Evolutionary conservation across 106 monocot genomes (phyloP), one percentile per base, ranked within the genome.

Genomic region (Narthecium ossifragum): DNA sequence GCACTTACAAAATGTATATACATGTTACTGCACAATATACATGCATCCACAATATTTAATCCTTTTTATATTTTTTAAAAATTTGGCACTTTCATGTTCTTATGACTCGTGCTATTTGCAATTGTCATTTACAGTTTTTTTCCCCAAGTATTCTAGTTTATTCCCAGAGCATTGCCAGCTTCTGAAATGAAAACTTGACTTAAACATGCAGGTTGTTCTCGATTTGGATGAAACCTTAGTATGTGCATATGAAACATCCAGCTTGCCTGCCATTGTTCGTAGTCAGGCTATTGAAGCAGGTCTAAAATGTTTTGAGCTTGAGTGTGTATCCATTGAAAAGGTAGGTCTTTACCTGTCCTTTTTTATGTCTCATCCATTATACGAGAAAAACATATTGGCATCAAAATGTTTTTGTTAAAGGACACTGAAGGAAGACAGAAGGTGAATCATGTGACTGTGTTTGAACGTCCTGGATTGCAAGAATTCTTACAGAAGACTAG

Each of bases 141-240:
- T n/a, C n/a, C n/a, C n/a, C n/a, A n/a, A n/a, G n/a, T n/a, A n/a
- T n/a, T n/a, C n/a, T n/a, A n/a, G n/a, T n/a, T n/a, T n/a, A n/a
- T n/a, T n/a, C n/a, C n/a, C n/a, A n/a, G n/a, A n/a, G n/a, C n/a
- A n/a, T n/a, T n/a, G n/a, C n/a, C n/a, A n/a, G n/a, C n/a, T n/a
- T n/a, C n/a, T n/a, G n/a, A n/a, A n/a, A 34, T 27, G 40, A 31
- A 33, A 41, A 33, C 11, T 49, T 59, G 2, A 9, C 20, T 43
- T 30, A 59, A 34, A 17, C 63, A 20, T 72, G 62, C 73, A 93
- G 92, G 73, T 93, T 18, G 93, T 88, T 22, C 82, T 93, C 6
- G 93, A 93, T 65, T 77, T 93, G 65, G 88, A 93, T 74, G 93
- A 93, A 66, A 93, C 93, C 48, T 78, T 93, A 59, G 93, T 93